Conservation (phyloP, 2,329 filamentous ascomycete genomes). For the Trichoderma breve region DNA sequence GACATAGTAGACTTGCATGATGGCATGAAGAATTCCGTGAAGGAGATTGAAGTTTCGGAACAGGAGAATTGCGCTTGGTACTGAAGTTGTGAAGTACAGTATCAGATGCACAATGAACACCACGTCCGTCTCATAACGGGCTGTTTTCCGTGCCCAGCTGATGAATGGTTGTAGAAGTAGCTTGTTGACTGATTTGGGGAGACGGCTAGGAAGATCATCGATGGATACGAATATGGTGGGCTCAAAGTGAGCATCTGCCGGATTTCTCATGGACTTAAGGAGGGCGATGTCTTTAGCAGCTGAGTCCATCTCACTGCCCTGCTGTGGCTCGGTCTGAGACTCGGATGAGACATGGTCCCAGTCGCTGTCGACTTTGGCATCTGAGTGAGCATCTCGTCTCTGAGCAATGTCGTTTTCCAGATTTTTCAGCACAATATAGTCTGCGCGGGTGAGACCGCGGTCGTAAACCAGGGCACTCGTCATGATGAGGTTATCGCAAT, state of each 20-base stretch:
- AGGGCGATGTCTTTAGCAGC: slow-evolving; percentile 29
- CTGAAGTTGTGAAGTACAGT: slow-evolving; percentile 65
- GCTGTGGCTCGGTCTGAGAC: not conserved
- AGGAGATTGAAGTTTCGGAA: slow-evolving; percentile 65
- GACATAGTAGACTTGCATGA: slow-evolving; percentile 66
- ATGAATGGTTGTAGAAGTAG: slow-evolving; percentile 61
- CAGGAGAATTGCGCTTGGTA: slow-evolving; percentile 66
- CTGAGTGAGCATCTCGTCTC: not conserved
- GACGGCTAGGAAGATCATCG: slow-evolving; percentile 39
- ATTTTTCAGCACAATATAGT: slow-evolving; percentile 41
- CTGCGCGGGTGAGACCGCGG: slow-evolving; percentile 41
- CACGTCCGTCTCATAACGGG: slow-evolving; percentile 68
- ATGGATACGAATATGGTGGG: slow-evolving; percentile 45
- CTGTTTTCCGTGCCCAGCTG: slow-evolving; percentile 51
- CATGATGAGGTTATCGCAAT: slow-evolving; percentile 22
- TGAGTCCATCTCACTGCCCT: not conserved
- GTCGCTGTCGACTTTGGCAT: not conserved
- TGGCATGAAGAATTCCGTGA: slow-evolving; percentile 64
- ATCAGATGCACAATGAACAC: slow-evolving; percentile 76
- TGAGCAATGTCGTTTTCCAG: slow-evolving; percentile 39
- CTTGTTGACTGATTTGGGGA: slow-evolving; percentile 42
- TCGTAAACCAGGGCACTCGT: slow-evolving; percentile 36
- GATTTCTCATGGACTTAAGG: slow-evolving; percentile 44
- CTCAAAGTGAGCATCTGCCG: slow-evolving; percentile 41
- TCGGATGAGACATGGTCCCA: slow-evolving; percentile 5